Conservation (phyloP, 768 basidiomycete genomes). For the Russula griseocarnosa region DNA sequence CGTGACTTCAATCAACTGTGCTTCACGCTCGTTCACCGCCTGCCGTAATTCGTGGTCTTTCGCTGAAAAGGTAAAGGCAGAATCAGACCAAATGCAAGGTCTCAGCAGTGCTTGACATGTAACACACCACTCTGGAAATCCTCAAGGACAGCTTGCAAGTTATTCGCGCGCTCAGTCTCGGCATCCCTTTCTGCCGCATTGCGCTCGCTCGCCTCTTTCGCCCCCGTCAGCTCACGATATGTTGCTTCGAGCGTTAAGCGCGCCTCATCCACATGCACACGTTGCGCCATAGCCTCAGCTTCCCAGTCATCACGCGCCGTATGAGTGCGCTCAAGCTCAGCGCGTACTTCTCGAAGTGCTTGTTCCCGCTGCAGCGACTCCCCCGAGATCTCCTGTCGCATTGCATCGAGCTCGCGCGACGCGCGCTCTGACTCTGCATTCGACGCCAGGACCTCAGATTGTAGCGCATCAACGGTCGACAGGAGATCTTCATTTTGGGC, state of each 20-base stretch:
- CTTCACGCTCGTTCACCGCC: conserved; percentile 78
- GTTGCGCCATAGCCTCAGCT: conserved; percentile 56
- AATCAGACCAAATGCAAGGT: conserved; percentile 21
- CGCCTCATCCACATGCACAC: conserved; percentile 66
- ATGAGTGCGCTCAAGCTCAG: conserved; percentile 82
- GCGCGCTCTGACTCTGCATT: conserved; percentile 71
- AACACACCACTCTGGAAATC: conserved; percentile 88
- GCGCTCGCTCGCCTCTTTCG: conserved; percentile 54
- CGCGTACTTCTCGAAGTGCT: conserved; percentile 74
- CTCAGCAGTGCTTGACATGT: not conserved
- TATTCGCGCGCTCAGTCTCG: conserved; percentile 70
- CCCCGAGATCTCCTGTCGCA: conserved; percentile 68
- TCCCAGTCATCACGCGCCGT: conserved; percentile 80
- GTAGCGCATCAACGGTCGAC: conserved; percentile 71
- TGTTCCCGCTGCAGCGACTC: conserved; percentile 70
- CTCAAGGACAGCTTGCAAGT: conserved; percentile 88
- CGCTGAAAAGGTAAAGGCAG: conserved; percentile 44
- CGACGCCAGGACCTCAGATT: conserved; percentile 70
- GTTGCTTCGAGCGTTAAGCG: conserved; percentile 52
- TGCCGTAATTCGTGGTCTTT: conserved; percentile 88
- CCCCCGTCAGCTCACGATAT: conserved; percentile 62
- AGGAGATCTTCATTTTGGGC: conserved; percentile 73
- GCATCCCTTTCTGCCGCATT: conserved; percentile 55
- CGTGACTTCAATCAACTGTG: conserved; percentile 63
- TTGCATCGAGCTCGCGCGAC: conserved; percentile 61